Base-by-base conservation (phyloP, 805 yeast species). In the Saccharomyces paradoxus region DNA sequence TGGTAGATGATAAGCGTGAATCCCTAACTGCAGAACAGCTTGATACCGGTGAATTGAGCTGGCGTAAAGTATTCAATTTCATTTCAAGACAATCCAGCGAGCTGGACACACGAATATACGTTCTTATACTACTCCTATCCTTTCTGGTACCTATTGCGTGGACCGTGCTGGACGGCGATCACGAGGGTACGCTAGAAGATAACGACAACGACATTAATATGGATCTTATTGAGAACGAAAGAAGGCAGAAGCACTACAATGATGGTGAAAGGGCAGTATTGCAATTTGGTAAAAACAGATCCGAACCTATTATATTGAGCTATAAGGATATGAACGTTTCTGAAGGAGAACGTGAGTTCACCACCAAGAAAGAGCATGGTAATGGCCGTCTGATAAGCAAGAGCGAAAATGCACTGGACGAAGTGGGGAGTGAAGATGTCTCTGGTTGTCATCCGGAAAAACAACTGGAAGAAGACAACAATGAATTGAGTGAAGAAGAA, bases 261-360 rank as follows among this genome's bases (percentile, higher is more conserved):
- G 55, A 61, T 22, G 60, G 57, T 27, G 62, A 63, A 54, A 57
- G 64, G 32, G 66, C 66, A n/a, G 49, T 60, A 13, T 46, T 63
- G 26, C 66, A 63, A 48, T 63, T 63, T 51, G 63, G 63, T 13
- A 60, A 57, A 50, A 54, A 56, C 4, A 57, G 57, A 31, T 56
- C 60, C 21, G 62, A 60, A 41, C 61, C 63, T 4, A 31, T 56
- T 14, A 44, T 53, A 28, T 49, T 56, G 46, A 50, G 49, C 28
- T 52, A 54, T 32, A 46, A 55, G 24, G 31, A 30, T 28, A 50
- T 37, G 14, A 46, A 49, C n/a, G 48, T 30, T 8, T 14, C 28
- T 12, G 46, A 46, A 22, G 27, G 21, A 24, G 46, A 51, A 50
- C 53, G 7, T 44, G 51, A 37, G 44, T 37, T 37, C 17, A 17